These are phyloP conservation scores for Hanseniaspora guilliermondii DNA, from an alignment of 805 yeast genomes.

Conservation along the genomic window DNA sequence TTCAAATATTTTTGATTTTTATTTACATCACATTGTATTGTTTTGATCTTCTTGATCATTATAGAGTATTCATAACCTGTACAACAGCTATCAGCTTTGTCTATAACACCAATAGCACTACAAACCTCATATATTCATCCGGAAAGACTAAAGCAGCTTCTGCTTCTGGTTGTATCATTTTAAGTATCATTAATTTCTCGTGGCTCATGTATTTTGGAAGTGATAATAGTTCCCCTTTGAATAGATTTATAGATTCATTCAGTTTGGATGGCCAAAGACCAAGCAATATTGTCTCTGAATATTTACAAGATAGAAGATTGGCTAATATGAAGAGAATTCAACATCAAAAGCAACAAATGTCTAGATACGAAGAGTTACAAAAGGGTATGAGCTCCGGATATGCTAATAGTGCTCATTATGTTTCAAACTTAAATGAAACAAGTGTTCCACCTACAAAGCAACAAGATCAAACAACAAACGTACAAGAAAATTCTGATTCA, in stretches of 20 bases:
- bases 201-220: constrained; percentile 89
- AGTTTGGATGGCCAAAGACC: constrained; percentile 42
- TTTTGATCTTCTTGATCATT: constrained; percentile 52
- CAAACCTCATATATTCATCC: constrained; percentile 58
- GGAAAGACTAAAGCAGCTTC: constrained; percentile 67
- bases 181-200: constrained; percentile 66
- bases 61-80: constrained; percentile 38
- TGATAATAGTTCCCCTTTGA: constrained; percentile 76
- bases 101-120: constrained; percentile 75
- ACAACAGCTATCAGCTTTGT: constrained; percentile 56
- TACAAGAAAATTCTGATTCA: neutral
- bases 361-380: constrained; percentile 15
- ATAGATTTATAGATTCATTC: constrained; percentile 73
- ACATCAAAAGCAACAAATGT: constrained; percentile 12
- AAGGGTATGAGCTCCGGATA: constrained; percentile 18
- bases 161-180: constrained; percentile 79
- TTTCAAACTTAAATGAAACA: constrained; percentile 29
- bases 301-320: constrained; percentile 12
- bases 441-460: constrained; percentile 7
- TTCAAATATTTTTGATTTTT: constrained; percentile 47
- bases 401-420: constrained; percentile 20
- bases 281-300: constrained; percentile 22
- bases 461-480: constrained; percentile 26
- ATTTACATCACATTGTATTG: constrained; percentile 41
- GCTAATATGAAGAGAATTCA: constrained; percentile 13